Conservation (phyloP, 2,329 filamentous ascomycete species). For the Aspergillus sp. region DNA sequence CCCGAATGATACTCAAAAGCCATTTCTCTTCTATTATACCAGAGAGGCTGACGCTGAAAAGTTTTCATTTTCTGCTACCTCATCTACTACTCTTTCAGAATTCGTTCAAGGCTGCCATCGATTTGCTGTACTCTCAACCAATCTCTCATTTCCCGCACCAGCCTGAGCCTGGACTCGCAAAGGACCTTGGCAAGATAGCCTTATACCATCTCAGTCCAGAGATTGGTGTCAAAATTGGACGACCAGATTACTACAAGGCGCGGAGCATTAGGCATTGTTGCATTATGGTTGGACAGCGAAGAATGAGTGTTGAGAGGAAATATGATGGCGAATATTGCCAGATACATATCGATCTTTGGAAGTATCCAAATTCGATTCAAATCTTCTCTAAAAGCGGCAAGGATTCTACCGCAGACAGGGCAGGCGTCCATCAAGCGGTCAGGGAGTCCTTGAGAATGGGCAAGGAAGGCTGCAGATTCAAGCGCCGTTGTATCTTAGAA, state of each 20-base stretch:
- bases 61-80: constrained; percentile 69
- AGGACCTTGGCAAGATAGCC: constrained; percentile 33
- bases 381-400: constrained; percentile 94
- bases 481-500: constrained; percentile 71
- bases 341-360: constrained; percentile 72
- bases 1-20: constrained; percentile 74
- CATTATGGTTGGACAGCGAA: constrained; percentile 59
- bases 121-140: constrained; percentile 48
- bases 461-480: constrained; percentile 57
- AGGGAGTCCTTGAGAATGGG: constrained; percentile 65
- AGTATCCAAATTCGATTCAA: constrained; percentile 58
- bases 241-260: constrained; percentile 64
- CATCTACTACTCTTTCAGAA: constrained; percentile 69
- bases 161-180: constrained; percentile 33
- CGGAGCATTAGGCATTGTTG: constrained; percentile 74
- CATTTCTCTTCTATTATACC: constrained; percentile 69
- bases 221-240: constrained; percentile 64
- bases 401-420: constrained; percentile 74
- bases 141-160: constrained; percentile 38
- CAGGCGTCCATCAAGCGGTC: constrained; percentile 63
- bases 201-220: constrained; percentile 52
- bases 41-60: constrained; percentile 53
- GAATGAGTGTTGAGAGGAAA: constrained; percentile 76
- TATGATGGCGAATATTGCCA: constrained; percentile 91
- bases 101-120: constrained; percentile 62